These are phyloP conservation scores for Suillus spraguei DNA, from an alignment of 768 basidiomycete species.

Conservation along the genomic window DNA sequence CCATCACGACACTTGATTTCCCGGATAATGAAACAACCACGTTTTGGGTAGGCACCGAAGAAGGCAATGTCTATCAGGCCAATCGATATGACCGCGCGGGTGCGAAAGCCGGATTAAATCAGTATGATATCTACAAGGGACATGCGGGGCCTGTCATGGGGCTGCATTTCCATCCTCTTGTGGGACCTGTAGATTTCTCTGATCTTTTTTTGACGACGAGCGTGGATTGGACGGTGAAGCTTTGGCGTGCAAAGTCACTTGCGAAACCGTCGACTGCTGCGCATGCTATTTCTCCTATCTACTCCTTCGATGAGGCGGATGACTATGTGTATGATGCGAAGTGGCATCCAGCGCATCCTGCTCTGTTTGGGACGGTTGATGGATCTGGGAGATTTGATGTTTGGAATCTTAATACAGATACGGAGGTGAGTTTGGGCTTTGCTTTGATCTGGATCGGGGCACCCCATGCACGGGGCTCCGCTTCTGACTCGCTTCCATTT, in stretches of 20 bases:
- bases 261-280: constrained; percentile 69
- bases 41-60: constrained; percentile 98
- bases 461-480: background rate
- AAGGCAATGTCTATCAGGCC: constrained; percentile 96
- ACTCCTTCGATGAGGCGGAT: constrained; percentile 96
- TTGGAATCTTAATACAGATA: constrained; percentile 97
- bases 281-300: constrained; percentile 65
- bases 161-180: constrained; percentile 90
- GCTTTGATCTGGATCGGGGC: background rate
- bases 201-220: constrained; percentile 93
- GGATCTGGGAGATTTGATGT: constrained; percentile 95
- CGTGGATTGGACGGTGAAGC: constrained; percentile 98
- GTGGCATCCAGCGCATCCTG: constrained; percentile 97
- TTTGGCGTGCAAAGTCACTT: constrained; percentile 86
- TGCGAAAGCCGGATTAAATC: constrained; percentile 93
- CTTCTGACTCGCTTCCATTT: background rate
- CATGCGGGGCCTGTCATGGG: constrained; percentile 95
- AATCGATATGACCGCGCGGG: constrained; percentile 97
- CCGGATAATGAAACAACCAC: constrained; percentile 96
- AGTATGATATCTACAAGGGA: constrained; percentile 89
- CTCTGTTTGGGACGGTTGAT: constrained; percentile 90
- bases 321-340: constrained; percentile 99
- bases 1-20: constrained; percentile 92
- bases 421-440: constrained; percentile 66
- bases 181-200: constrained; percentile 92